Evolutionary conservation across 2,329 filamentous ascomycete species (phyloP).

Genomic region (Fusarium sp.): DNA sequence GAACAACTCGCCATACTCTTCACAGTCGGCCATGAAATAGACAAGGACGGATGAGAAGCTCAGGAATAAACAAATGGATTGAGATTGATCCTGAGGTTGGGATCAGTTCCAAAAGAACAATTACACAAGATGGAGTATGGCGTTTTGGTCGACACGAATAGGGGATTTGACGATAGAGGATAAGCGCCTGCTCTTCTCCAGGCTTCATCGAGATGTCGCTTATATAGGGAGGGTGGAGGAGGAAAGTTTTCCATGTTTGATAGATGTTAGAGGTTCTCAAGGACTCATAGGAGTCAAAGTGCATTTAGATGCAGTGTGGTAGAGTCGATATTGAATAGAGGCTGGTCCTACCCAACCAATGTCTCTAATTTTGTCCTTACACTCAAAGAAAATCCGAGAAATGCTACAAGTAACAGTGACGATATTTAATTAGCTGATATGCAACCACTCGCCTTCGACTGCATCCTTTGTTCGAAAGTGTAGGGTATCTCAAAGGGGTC

Average conservation of each 20-base stretch:
- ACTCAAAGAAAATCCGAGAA: not conserved
- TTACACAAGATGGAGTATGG: not conserved
- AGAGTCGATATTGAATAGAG: not conserved
- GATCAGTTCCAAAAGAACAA: not conserved
- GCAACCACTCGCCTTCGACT: not conserved
- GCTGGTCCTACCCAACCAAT: not conserved
- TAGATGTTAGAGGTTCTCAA: not conserved
- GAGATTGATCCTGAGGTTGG: not conserved
- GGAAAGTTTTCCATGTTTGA: not conserved
- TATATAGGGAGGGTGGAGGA: no score
- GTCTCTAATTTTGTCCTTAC: fast-evolving
- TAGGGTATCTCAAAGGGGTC: not conserved
- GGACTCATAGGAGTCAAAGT: not conserved
- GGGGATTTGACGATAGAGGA: not conserved
- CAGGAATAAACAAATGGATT: not conserved
- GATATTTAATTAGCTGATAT: not conserved
- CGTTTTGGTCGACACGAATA: not conserved
- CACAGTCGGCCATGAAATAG: not conserved
- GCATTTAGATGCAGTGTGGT: not conserved
- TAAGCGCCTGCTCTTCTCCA: not conserved
- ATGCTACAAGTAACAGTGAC: not conserved
- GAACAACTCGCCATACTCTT: not conserved
- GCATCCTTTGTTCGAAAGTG: not conserved
- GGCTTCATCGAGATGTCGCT: not conserved
- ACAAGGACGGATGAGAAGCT: not conserved